Conservation (phyloP, 257 asterid species). For the Sherardia arvensis region DNA sequence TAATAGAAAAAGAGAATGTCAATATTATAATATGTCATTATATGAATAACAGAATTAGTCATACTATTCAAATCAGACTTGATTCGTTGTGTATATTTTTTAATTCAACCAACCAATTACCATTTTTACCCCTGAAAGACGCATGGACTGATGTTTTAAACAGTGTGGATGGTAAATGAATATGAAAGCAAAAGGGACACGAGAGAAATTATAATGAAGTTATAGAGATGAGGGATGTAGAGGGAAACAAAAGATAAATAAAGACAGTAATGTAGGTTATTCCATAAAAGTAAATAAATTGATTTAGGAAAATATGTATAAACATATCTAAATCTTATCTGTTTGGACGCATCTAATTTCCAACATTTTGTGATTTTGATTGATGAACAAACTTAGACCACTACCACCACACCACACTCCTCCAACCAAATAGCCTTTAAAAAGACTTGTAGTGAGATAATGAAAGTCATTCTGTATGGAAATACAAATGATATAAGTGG, state of each 20-base stretch:
- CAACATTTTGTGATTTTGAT: neutral
- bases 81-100: too few species aligned
- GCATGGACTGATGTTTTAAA: neutral
- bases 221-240: neutral
- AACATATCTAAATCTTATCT: neutral
- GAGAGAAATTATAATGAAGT: neutral
- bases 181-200: neutral
- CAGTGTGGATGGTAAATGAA: neutral
- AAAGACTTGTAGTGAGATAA: too few species aligned
- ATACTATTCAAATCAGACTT: too few species aligned
- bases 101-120: neutral
- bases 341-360: neutral
- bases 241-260: too few species aligned
- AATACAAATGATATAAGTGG: too few species aligned
- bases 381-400: neutral
- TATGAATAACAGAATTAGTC: neutral
- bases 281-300: neutral
- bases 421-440: neutral
- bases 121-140: neutral
- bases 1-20: neutral
- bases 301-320: too few species aligned
- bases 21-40: too few species aligned
- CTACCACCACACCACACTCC: neutral
- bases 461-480: neutral
- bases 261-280: neutral